phyloP scores from a whole-genome alignment of 352 stramenopile species.

The Globisporangium viniferum region DNA sequence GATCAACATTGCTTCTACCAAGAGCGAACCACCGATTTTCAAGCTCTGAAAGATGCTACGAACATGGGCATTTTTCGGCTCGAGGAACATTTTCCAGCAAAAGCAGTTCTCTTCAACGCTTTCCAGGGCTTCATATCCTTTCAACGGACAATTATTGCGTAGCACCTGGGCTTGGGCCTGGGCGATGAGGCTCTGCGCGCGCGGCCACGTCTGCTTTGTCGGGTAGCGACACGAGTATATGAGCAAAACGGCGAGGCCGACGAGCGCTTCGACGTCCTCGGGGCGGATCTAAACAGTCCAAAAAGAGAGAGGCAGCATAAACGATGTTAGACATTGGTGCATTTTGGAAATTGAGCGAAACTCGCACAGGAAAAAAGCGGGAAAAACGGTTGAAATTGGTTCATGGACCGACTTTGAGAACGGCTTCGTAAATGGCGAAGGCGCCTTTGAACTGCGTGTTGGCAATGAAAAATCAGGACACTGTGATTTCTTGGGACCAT shows the following conservation, averaged over 20 bases:
- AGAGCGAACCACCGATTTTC: neutral
- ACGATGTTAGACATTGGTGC: neutral
- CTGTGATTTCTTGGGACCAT: neutral
- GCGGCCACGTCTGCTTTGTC: slow-evolving; percentile 44
- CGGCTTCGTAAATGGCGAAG: slow-evolving; percentile 40
- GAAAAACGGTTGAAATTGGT: neutral
- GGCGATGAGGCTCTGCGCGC: slow-evolving; percentile 36
- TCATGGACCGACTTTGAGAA: slow-evolving; percentile 35
- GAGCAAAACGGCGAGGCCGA: slow-evolving; percentile 49
- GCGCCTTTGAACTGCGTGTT: slow-evolving; percentile 47
- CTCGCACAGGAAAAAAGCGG: too few relatives aligned
- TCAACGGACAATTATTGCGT: neutral
- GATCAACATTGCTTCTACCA: too few relatives aligned
- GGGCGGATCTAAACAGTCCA: slow-evolving; percentile 23
- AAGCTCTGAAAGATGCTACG: neutral
- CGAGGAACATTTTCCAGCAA: slow-evolving; percentile 59
- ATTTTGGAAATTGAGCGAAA: neutral
- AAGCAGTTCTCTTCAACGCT: slow-evolving; percentile 57
- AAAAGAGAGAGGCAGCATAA: neutral
- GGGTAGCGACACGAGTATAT: slow-evolving; percentile 63
- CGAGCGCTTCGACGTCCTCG: slow-evolving; percentile 35
- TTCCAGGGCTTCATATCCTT: slow-evolving; percentile 12
- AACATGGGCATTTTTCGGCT: slow-evolving; percentile 50
- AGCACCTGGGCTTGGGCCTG: slow-evolving; percentile 18
- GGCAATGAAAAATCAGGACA: neutral